phyloP scores from a whole-genome alignment of 2,329 filamentous ascomycete species.

The Akanthomyces lecanii region DNA sequence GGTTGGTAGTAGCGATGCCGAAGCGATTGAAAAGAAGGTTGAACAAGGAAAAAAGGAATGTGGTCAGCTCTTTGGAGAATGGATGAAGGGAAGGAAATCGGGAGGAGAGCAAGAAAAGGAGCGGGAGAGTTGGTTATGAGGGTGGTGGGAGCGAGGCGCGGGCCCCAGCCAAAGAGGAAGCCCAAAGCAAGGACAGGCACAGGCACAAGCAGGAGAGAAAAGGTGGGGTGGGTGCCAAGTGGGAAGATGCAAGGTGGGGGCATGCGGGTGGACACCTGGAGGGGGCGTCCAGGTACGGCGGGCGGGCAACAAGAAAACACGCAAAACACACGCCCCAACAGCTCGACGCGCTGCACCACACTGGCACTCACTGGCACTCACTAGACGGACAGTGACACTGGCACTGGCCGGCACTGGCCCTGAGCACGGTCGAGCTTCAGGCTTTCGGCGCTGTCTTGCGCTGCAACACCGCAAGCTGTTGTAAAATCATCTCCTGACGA shows the following conservation, averaged over 20 bases:
- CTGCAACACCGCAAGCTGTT: neutral
- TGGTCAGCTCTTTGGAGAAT: slow-evolving; percentile 10
- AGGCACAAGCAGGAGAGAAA: neutral
- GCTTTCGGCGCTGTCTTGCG: too few species aligned
- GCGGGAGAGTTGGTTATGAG: slow-evolving; percentile 3
- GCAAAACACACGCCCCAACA: neutral
- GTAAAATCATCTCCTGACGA: too few species aligned
- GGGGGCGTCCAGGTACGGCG: neutral
- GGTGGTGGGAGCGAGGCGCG: neutral
- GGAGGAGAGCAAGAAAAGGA: slow-evolving; percentile 9
- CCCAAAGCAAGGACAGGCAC: neutral
- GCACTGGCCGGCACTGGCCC: too few species aligned
- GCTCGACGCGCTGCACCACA: neutral
- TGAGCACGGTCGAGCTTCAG: too few species aligned
- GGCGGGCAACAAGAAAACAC: neutral
- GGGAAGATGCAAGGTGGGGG: neutral
- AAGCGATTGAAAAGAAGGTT: slow-evolving; percentile 11
- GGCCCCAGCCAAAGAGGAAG: neutral
- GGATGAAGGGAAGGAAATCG: neutral
- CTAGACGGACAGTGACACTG: too few species aligned
- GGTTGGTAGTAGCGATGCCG: slow-evolving; percentile 1
- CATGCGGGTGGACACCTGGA: neutral
- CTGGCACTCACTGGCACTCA: too few species aligned
- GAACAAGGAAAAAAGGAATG: slow-evolving; percentile 8
- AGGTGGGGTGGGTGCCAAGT: neutral